These are phyloP conservation scores for Heritiera littoralis DNA, from an alignment of 345 rosid species.

Conservation along the genomic window DNA sequence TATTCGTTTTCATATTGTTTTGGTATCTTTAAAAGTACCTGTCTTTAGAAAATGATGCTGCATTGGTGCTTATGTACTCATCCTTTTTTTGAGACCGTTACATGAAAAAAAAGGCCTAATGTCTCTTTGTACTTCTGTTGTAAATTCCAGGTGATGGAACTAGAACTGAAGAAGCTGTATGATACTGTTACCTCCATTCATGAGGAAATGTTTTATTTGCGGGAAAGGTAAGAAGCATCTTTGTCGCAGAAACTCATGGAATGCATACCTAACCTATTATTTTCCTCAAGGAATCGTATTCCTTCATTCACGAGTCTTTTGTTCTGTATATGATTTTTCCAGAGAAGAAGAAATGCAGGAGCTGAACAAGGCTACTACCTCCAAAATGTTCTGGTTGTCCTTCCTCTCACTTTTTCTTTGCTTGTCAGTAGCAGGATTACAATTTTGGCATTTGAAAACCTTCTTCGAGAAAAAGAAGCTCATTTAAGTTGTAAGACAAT, in stretches of 20 bases:
- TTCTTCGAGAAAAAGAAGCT: slow-evolving; percentile 96
- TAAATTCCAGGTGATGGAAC: slow-evolving; percentile 67
- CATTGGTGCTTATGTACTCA: background rate
- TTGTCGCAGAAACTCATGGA: background rate
- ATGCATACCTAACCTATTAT: background rate
- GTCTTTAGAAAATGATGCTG: background rate
- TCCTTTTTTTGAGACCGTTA: background rate
- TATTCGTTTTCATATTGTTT: background rate
- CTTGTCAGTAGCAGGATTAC: slow-evolving; percentile 87
- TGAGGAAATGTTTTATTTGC: slow-evolving; percentile 81
- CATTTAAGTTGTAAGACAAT: slow-evolving; percentile 39
- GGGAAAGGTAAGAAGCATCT: slow-evolving; percentile 60
- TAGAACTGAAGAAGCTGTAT: slow-evolving; percentile 71
- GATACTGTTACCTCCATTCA: slow-evolving; percentile 71
- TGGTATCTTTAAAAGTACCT: background rate
- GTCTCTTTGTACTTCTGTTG: background rate
- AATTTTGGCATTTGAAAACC: slow-evolving; percentile 83
- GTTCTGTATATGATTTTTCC: slow-evolving; percentile 12
- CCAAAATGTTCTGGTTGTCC: slow-evolving; percentile 79
- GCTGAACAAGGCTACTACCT: slow-evolving; percentile 63
- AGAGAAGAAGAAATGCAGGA: slow-evolving; percentile 96
- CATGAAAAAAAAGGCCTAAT: background rate
- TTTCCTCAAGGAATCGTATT: background rate
- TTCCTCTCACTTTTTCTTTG: slow-evolving; percentile 71
- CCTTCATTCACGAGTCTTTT: slow-evolving; percentile 8